phyloP scores from a whole-genome alignment of 2,329 filamentous ascomycete genomes.

The Xylariaceae sp. region DNA sequence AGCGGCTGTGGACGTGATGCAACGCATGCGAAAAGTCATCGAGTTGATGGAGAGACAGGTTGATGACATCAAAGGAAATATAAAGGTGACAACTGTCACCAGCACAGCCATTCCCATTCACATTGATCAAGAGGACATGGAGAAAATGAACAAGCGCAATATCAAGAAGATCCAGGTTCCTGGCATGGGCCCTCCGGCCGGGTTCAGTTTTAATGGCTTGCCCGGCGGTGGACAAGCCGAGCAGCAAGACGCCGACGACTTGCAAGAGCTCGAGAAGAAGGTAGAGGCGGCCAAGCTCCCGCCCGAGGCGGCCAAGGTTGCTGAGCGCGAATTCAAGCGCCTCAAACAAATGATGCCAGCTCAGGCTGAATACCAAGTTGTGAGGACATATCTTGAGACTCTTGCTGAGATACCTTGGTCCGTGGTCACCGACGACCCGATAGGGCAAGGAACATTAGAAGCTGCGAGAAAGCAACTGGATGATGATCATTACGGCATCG shows the following conservation, averaged over 20 bases:
- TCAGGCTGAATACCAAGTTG: conserved; percentile 94
- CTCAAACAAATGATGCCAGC: conserved; percentile 94
- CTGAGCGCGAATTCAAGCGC: conserved; percentile 81
- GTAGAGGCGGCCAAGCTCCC: conserved; percentile 78
- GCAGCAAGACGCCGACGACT: conserved; percentile 82
- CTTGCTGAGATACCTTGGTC: conserved; percentile 93
- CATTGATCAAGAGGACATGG: conserved; percentile 54
- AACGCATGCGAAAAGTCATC: conserved; percentile 76
- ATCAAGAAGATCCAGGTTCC: conserved; percentile 19
- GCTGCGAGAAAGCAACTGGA: conserved; percentile 86
- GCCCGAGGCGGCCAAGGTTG: conserved; percentile 84
- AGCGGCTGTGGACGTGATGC: conserved; percentile 74
- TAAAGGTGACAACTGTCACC: conserved; percentile 78
- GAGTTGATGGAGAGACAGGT: conserved; percentile 82
- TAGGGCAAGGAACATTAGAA: conserved; percentile 75
- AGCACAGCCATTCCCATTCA: conserved; percentile 61
- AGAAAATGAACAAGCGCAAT: conserved; percentile 45
- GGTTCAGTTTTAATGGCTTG: conserved; percentile 40
- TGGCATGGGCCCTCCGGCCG: conserved; percentile 15
- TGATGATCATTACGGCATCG: conserved; percentile 92
- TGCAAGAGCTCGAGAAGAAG: conserved; percentile 88
- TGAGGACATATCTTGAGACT: conserved; percentile 89
- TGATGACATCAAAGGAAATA: conserved; percentile 77
- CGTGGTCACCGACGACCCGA: conserved; percentile 76
- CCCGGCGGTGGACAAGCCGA: conserved; percentile 52